Evolutionary conservation across 495 filamentous ascomycete species (phyloP), one percentile per base, ranked within the genome.

Genomic region (Neurospora sp.): DNA sequence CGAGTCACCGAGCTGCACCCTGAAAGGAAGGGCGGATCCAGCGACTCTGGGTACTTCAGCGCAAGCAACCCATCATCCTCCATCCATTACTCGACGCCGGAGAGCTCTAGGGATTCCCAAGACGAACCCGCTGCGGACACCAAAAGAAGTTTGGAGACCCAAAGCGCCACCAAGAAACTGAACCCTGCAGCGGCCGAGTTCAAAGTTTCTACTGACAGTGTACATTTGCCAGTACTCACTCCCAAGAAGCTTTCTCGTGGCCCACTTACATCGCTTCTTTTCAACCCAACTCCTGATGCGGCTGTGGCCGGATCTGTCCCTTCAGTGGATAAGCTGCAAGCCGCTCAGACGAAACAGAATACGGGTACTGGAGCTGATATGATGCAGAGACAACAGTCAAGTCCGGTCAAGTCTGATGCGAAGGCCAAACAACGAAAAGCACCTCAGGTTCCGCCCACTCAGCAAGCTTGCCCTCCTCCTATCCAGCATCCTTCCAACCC

Each of bases 121-220:
- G 41, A 27, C 27, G 23, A 39, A 70, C 39, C 54, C 3, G 54
- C 27, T 18, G 27, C 27, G 54, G 54, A 16, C 27, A 66, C 14
- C 23, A 73, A 31, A 16, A 59, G 4, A 44, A 31, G 39, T 23
- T 20, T 39, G 18, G 39, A 41, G 3, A 11, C 35, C n/a, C 35
- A 70, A 12, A 37, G 31, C 31, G 40, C 71, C 9, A 71, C 70
- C 14, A 78, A 77, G 66, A 75, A 66, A 41, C 69, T 81, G 44
- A 80, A 81, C 41, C 80, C 80, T 41, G 71, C 77, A 14, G 77
- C 80, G 3, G 75, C 75, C n/a, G 77, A 81, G 71, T 81, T 81
- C 70, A 78, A 72, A 71, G 75, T 75, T 10, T 69, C 44, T 4
- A 40, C n/a, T 6, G 40, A 39, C 4, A 69, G n/a, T 18, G 66